phyloP scores from a whole-genome alignment of 768 basidiomycete genomes.

The Suillus occidentalis region DNA sequence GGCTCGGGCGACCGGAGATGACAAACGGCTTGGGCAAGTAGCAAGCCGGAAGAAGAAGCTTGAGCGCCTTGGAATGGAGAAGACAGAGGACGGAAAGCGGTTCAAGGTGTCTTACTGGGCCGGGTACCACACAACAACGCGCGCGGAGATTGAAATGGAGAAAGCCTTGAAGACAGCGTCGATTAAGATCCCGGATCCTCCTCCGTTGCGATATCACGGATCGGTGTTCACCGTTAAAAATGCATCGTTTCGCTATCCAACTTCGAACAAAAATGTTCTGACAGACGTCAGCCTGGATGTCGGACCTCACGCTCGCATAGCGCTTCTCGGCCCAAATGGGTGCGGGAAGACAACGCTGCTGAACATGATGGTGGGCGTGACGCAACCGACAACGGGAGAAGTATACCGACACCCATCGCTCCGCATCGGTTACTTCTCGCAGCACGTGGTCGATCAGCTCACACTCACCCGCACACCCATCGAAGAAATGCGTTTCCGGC shows the following conservation, averaged over 20 bases:
- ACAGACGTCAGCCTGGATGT: constrained; percentile 39
- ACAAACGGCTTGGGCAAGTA: constrained; percentile 53
- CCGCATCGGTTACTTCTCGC: constrained; percentile 60
- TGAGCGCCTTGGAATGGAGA: constrained; percentile 23
- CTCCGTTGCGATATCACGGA: constrained; percentile 33
- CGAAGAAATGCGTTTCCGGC: constrained; percentile 27
- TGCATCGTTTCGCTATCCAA: constrained; percentile 36
- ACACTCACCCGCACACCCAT: constrained; percentile 22
- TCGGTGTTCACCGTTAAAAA: constrained; percentile 31
- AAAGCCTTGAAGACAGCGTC: constrained; percentile 31
- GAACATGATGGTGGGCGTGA: constrained; percentile 40
- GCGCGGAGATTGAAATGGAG: constrained; percentile 39
- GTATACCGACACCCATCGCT: constrained; percentile 53
- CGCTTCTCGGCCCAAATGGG: constrained; percentile 39
- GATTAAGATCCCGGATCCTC: constrained; percentile 31
- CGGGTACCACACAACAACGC: constrained; percentile 37
- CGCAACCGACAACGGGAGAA: constrained; percentile 45
- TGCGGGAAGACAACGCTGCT: constrained; percentile 53
- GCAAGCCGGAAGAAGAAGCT: constrained; percentile 61
- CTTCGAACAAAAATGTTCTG: constrained; percentile 25
- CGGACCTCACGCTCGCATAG: constrained; percentile 37
- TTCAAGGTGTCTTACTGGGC: constrained; percentile 59
- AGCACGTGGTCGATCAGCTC: constrained; percentile 60
- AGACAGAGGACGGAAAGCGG: constrained; percentile 37
- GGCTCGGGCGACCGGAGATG: constrained; percentile 60